phyloP scores from a whole-genome alignment of 2,329 filamentous ascomycete species.

The Botrytis fragariae region DNA sequence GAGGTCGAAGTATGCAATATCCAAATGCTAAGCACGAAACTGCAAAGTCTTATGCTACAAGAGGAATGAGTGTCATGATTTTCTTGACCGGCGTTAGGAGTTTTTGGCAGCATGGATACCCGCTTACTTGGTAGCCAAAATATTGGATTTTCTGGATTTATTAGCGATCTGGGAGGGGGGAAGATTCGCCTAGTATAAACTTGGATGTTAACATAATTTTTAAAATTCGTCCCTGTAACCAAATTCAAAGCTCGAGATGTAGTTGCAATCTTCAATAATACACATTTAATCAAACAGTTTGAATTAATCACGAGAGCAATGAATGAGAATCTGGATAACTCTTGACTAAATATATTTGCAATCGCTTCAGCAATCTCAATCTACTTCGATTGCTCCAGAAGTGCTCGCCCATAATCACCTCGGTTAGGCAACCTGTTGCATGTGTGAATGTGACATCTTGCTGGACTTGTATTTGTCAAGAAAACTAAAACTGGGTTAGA shows the following conservation, averaged over 20 bases:
- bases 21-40: neutral
- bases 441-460: constrained; percentile 78
- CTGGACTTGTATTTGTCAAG: constrained; percentile 67
- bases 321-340: neutral
- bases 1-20: neutral
- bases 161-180: neutral
- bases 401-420: constrained; percentile 66
- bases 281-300: neutral
- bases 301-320: neutral
- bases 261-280: neutral
- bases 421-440: constrained; percentile 69
- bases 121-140: neutral
- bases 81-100: neutral
- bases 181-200: neutral
- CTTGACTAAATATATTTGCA: neutral
- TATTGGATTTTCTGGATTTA: neutral
- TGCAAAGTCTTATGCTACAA: neutral
- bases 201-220: neutral
- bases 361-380: neutral
- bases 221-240: neutral
- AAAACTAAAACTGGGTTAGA: constrained; percentile 52
- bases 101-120: neutral
- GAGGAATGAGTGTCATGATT: neutral
- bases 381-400: constrained; percentile 25
- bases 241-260: neutral